A percentile compares a stretch with the other conserved stretches of the same genome.
Evolutionary conservation across 2,329 filamentous ascomycete species (phyloP).

Genomic region (Verticillium tricorpus): DNA sequence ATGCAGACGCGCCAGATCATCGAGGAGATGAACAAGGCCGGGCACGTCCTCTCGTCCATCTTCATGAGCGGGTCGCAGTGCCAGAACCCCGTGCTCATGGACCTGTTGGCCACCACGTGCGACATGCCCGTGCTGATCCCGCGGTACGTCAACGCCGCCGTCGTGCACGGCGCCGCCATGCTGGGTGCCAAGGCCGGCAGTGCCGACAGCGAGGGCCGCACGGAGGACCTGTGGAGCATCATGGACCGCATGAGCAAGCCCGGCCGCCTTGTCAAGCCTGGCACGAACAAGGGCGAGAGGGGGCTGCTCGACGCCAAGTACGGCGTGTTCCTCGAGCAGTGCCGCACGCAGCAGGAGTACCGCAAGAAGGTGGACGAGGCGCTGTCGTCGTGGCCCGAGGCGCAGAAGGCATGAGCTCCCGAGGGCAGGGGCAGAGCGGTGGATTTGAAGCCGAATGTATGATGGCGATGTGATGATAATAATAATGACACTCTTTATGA

Average conservation of each 20-base stretch:
- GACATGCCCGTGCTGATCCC: constrained; percentile 91
- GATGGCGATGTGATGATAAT: constrained; percentile 2
- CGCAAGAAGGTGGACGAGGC: constrained; percentile 71
- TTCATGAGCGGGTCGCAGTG: constrained; percentile 99
- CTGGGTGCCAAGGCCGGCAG: constrained; percentile 95
- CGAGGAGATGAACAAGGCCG: constrained; percentile 85
- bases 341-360: constrained; percentile 78
- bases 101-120: constrained; percentile 84
- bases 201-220: constrained; percentile 69
- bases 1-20: constrained; percentile 96
- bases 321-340: constrained; percentile 91
- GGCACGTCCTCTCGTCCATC: constrained; percentile 84
- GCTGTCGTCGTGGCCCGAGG: constrained; percentile 27
- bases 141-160: constrained; percentile 88
- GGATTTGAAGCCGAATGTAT: not conserved
- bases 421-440: not conserved
- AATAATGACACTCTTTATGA: constrained; percentile 4
- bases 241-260: constrained; percentile 98
- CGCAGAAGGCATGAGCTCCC: not conserved
- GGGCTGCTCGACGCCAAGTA: constrained; percentile 84
- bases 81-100: constrained; percentile 90
- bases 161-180: constrained; percentile 98
- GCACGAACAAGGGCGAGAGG: constrained; percentile 68
- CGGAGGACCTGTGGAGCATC: constrained; percentile 88
- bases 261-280: constrained; percentile 76